Evolutionary conservation across 345 rosid genomes (phyloP).

Genomic region (Brassica cretica): DNA sequence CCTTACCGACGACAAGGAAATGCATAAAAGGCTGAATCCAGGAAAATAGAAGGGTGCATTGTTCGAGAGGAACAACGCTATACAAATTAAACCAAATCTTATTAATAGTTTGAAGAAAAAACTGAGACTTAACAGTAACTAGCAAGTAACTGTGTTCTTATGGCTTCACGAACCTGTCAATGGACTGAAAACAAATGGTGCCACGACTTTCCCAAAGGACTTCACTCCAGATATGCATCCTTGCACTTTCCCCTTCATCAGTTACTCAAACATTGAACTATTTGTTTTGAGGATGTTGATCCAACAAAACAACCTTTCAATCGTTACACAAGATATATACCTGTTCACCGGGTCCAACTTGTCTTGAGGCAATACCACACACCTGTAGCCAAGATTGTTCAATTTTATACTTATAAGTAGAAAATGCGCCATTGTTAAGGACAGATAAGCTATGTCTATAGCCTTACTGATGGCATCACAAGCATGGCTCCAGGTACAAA

Average conservation of each 20-base stretch:
- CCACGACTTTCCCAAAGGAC: conserved; percentile 69
- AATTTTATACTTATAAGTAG: not conserved
- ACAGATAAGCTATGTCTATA: not conserved
- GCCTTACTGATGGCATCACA: conserved; percentile 66
- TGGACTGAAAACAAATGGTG: conserved; percentile 84
- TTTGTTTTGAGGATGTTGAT: not conserved
- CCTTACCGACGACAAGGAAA: conserved; percentile 58
- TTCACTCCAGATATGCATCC: conserved; percentile 82
- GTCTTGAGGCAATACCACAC: conserved; percentile 82
- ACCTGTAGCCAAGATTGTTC: conserved; percentile 23
- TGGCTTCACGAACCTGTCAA: conserved; percentile 55
- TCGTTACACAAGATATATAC: conserved; percentile 32
- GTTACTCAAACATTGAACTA: conserved; percentile 14
- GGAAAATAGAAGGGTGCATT: conserved; percentile 80
- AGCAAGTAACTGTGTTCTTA: not conserved
- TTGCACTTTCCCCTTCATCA: conserved; percentile 77
- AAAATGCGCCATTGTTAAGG: not conserved
- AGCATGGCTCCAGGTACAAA: conserved; percentile 43
- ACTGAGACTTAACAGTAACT: not conserved
- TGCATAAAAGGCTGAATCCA: conserved; percentile 77
- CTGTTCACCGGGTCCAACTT: conserved; percentile 76
- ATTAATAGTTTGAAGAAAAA: not conserved
- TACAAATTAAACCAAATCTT: not conserved
- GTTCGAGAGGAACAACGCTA: conserved; percentile 83
- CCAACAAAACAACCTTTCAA: not conserved